Conservation (phyloP, 495 filamentous ascomycete genomes). For the Hyaloscypha finlandica region DNA sequence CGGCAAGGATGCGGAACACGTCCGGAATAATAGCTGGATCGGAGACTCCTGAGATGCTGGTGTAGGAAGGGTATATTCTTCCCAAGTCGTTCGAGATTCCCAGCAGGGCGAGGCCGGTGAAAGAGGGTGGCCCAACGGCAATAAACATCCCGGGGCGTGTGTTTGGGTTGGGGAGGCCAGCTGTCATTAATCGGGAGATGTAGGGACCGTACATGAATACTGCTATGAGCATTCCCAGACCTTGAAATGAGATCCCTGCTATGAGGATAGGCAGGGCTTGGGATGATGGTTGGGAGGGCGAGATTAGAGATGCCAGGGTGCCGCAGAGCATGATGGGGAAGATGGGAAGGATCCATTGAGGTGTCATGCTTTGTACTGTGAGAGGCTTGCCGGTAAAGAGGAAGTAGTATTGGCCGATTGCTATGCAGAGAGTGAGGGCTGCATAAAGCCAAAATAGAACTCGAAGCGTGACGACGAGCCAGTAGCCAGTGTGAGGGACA, state of each 20-base stretch:
- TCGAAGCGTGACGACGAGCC: constrained; percentile 44
- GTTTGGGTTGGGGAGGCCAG: constrained; percentile 30
- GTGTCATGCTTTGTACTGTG: constrained; percentile 43
- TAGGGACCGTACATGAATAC: constrained; percentile 50
- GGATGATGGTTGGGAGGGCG: constrained; percentile 42
- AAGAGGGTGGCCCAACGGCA: constrained; percentile 66
- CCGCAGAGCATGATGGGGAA: constrained; percentile 58
- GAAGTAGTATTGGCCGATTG: constrained; percentile 51
- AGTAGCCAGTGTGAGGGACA: constrained; percentile 39
- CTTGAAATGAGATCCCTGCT: constrained; percentile 54
- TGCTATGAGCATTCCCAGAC: constrained; percentile 50
- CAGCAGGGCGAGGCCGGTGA: constrained; percentile 69
- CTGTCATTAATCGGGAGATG: constrained; percentile 35
- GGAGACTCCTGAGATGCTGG: constrained; percentile 25
- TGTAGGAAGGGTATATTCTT: constrained; percentile 38
- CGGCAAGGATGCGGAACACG: constrained; percentile 51
- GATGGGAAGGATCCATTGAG: constrained; percentile 57
- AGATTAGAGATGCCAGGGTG: constrained; percentile 45
- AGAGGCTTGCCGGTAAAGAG: constrained; percentile 44
- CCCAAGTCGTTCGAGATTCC: constrained; percentile 52
- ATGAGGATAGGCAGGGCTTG: constrained; percentile 47
- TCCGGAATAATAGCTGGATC: constrained; percentile 32
- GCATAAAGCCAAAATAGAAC: constrained; percentile 56
- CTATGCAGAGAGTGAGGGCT: constrained; percentile 42
- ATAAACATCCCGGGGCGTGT: constrained; percentile 62